Evolutionary conservation across 2,329 filamentous ascomycete species (phyloP).

Genomic region (Talaromyces sp.): DNA sequence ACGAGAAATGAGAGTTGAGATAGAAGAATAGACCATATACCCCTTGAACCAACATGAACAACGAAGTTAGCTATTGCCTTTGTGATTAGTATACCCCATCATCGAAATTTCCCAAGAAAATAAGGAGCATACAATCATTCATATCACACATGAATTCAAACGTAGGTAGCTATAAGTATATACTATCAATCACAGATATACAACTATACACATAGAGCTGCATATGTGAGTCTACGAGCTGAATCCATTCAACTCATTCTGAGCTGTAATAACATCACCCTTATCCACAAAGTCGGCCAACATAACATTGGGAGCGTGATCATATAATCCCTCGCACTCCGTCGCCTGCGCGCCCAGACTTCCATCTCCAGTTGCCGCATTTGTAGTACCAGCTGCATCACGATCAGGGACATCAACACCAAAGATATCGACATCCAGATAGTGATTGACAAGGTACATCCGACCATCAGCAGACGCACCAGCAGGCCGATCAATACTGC

Average conservation of each 20-base stretch:
- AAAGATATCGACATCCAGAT: slow-evolving; percentile 47
- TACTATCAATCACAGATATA: not conserved
- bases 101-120: no score
- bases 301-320: slow-evolving; percentile 45
- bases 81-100: no score
- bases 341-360: slow-evolving; percentile 49
- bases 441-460: slow-evolving; percentile 55
- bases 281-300: slow-evolving; percentile 51
- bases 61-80: no score
- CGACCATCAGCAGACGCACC: slow-evolving; percentile 41
- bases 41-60: no score
- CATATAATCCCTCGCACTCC: slow-evolving; percentile 43
- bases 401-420: slow-evolving; percentile 50
- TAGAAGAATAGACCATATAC: slow-evolving; percentile 33
- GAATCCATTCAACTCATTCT: slow-evolving; percentile 44
- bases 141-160: slow-evolving; percentile 44
- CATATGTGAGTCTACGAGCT: not conserved
- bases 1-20: slow-evolving; percentile 39
- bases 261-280: slow-evolving; percentile 47
- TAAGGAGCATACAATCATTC: slow-evolving; percentile 2
- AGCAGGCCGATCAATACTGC: slow-evolving; percentile 48
- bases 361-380: slow-evolving; percentile 44
- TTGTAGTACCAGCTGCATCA: slow-evolving; percentile 42
- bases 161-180: not conserved
- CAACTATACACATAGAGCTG: no score